phyloP scores from a whole-genome alignment of 1,139 yeast species.

The Geotrichum armillariae region DNA sequence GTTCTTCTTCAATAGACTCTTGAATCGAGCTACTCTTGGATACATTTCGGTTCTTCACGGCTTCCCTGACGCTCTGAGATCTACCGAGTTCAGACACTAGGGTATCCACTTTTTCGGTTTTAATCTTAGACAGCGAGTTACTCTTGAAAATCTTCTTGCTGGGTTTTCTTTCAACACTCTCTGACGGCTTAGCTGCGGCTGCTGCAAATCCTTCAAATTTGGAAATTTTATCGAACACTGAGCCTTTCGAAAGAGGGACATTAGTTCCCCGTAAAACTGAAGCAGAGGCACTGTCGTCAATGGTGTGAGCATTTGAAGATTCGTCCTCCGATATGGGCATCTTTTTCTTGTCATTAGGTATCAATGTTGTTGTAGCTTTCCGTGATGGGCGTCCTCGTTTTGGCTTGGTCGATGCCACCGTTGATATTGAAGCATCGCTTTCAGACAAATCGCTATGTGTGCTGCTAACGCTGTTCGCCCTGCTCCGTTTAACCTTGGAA shows the following conservation, averaged over 20 bases:
- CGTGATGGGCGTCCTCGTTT: conserved; percentile 5
- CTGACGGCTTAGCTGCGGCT: neutral
- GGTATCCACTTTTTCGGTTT: neutral
- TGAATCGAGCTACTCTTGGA: neutral
- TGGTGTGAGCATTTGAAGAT: neutral
- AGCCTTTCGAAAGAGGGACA: conserved; percentile 12
- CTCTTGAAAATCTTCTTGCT: neutral
- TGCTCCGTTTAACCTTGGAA: neutral
- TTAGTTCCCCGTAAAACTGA: conserved; percentile 8
- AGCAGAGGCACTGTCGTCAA: no score
- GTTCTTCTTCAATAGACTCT: neutral
- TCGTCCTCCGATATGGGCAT: neutral
- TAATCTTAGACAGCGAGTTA: conserved; percentile 1
- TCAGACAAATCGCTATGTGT: conserved; percentile 3
- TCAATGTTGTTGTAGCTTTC: neutral
- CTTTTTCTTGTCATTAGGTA: neutral
- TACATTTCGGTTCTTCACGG: neutral
- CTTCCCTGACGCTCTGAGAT: neutral
- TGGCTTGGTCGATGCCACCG: neutral
- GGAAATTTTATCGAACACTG: conserved; percentile 16
- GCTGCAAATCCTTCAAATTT: conserved; percentile 15
- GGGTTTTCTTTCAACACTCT: neutral
- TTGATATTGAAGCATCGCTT: conserved; percentile 6
- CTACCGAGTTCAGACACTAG: neutral
- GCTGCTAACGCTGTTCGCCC: conserved; percentile 5